phyloP scores from a whole-genome alignment of 805 yeast genomes.

The Torulaspora microellipsoides region DNA sequence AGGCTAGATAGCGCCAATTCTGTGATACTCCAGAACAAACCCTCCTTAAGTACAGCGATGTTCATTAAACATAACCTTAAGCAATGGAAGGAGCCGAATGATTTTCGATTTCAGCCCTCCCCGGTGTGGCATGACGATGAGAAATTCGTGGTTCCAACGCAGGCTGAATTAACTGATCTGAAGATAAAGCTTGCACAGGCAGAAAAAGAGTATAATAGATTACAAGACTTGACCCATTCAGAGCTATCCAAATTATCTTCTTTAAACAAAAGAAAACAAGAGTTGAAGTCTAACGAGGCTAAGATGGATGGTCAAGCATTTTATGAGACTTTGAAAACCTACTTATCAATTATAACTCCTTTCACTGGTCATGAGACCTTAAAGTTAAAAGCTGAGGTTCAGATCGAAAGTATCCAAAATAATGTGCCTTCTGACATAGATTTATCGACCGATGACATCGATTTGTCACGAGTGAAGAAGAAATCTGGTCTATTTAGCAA shows the following conservation, averaged over 20 bases:
- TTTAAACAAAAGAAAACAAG: conserved; percentile 32
- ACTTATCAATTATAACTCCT: conserved; percentile 50
- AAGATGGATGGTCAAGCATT: conserved; percentile 39
- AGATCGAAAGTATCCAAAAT: conserved; percentile 82
- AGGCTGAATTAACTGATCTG: conserved; percentile 53
- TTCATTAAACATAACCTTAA: conserved; percentile 78
- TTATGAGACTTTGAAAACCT: conserved; percentile 44
- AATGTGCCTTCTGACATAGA: conserved; percentile 70
- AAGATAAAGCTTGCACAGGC: conserved; percentile 47
- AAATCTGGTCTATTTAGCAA: conserved; percentile 53
- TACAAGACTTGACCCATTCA: conserved; percentile 29
- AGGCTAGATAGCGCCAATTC: conserved; percentile 48
- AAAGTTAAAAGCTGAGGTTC: conserved; percentile 76
- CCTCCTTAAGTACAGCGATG: conserved; percentile 79
- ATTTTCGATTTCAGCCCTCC: conserved; percentile 80
- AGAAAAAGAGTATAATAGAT: conserved; percentile 28
- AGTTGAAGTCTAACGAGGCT: conserved; percentile 41
- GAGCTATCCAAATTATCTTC: conserved; percentile 32
- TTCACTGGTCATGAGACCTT: conserved; percentile 70
- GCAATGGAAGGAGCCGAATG: conserved; percentile 82
- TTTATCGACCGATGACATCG: conserved; percentile 51
- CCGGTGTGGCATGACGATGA: conserved; percentile 98
- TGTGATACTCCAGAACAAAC: conserved; percentile 65
- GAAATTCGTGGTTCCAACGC: conserved; percentile 52
- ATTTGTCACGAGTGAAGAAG: conserved; percentile 46